A percentile compares a stretch with the other conserved stretches of the same genome.
phyloP scores from a whole-genome alignment of 768 basidiomycete genomes.

The Mycena rosella region DNA sequence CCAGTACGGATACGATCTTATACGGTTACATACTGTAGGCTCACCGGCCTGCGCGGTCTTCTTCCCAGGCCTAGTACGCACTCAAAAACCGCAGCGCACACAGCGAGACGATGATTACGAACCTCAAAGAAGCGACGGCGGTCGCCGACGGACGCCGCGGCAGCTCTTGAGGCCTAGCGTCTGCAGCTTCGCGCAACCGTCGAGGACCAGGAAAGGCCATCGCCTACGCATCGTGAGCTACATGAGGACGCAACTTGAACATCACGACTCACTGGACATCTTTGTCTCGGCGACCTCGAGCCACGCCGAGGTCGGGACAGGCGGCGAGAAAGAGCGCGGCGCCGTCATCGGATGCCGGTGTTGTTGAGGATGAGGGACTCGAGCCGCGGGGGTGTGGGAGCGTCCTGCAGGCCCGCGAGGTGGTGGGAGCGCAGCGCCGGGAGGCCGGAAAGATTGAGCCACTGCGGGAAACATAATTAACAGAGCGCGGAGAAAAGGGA shows the following conservation, averaged over 20 bases:
- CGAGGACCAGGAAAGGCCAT: slow-evolving; percentile 69
- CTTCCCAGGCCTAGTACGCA: slow-evolving; percentile 28
- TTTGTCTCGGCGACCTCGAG: slow-evolving; percentile 71
- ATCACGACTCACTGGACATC: slow-evolving; percentile 62
- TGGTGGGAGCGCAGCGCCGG: slow-evolving; percentile 63
- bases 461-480: no score
- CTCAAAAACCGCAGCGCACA: background rate
- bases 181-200: slow-evolving; percentile 65
- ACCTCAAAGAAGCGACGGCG: slow-evolving; percentile 79
- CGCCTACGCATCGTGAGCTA: slow-evolving; percentile 49
- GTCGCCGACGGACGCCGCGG: slow-evolving; percentile 71
- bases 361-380: slow-evolving; percentile 68
- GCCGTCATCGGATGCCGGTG: slow-evolving; percentile 71
- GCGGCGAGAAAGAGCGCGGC: slow-evolving; percentile 64
- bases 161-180: slow-evolving; percentile 78
- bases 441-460: slow-evolving; percentile 70
- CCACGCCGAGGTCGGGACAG: slow-evolving; percentile 60
- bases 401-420: slow-evolving; percentile 57
- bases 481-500: background rate
- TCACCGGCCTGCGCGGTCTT: slow-evolving; percentile 16
- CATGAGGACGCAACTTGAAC: background rate
- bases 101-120: slow-evolving; percentile 10
- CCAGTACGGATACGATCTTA: no score
- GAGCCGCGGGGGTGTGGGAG: slow-evolving; percentile 53
- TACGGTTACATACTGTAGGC: no score